phyloP scores from a whole-genome alignment of 257 asterid species.

The Scutellaria baicalensis region DNA sequence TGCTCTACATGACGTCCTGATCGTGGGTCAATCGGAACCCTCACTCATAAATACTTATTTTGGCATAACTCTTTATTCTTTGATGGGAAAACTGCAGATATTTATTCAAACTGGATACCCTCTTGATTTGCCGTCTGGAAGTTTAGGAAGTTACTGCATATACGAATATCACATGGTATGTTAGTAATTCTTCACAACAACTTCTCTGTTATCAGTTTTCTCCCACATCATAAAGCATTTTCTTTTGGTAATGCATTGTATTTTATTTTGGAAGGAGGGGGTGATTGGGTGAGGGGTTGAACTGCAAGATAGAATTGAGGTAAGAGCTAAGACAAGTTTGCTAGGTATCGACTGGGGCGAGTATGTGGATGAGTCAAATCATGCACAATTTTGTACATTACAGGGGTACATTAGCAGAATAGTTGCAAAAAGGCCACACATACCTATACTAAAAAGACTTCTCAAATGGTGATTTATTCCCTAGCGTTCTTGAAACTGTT shows the following conservation, averaged over 20 bases:
- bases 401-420: no score
- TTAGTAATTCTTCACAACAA: not conserved
- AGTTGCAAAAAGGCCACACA: no score
- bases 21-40: not conserved
- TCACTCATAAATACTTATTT: not conserved
- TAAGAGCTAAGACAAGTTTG: not conserved
- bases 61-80: not conserved
- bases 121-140: constrained; percentile 84
- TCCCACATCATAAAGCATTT: not conserved
- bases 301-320: not conserved
- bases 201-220: not conserved
- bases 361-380: not conserved
- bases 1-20: not conserved
- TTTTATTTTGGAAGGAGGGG: not conserved
- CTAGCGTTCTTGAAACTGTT: not conserved
- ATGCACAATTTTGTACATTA: no score
- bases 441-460: no score
- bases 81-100: constrained; percentile 38
- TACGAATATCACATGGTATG: constrained; percentile 86
- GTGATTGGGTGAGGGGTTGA: not conserved
- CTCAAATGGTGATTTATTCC: not conserved
- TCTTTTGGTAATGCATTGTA: not conserved
- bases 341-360: not conserved
- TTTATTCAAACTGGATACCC: constrained; percentile 91
- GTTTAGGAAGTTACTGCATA: constrained; percentile 83